Conservation (phyloP, 208 protist genomes). For the Trichomonas gallinae region DNA sequence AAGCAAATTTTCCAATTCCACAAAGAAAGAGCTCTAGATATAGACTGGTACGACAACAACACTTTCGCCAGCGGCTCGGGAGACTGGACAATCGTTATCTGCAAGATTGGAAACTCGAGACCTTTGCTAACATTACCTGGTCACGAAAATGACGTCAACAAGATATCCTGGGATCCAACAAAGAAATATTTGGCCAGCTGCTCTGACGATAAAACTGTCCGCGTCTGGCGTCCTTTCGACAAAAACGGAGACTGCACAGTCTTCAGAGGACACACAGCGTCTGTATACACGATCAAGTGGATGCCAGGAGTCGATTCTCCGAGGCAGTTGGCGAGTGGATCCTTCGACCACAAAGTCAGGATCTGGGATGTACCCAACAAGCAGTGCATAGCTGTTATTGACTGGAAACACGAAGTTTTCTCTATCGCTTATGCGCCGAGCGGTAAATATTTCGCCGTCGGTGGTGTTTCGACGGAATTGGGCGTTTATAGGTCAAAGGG, state of each 20-base stretch:
- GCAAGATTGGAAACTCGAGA: constrained; percentile 41
- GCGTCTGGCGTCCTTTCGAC: constrained; percentile 33
- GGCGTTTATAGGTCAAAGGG: not conserved
- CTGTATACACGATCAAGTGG: not conserved
- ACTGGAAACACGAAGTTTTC: not conserved
- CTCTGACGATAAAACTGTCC: constrained; percentile 62
- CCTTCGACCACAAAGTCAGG: not conserved
- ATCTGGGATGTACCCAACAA: not conserved
- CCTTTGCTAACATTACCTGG: constrained; percentile 32
- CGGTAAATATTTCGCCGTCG: not conserved
- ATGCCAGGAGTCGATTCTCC: not conserved
- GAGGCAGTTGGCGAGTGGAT: not conserved
- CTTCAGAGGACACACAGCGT: not conserved
- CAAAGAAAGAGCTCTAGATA: constrained; percentile 54
- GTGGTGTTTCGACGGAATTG: not conserved
- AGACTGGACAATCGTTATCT: constrained; percentile 58
- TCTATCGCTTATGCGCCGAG: not conserved
- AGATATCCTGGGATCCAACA: constrained; percentile 60
- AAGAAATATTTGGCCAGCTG: constrained; percentile 60
- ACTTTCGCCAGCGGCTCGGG: constrained; percentile 61
- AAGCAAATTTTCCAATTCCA: constrained; percentile 54
- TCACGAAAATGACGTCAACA: constrained; percentile 60
- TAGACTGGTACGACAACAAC: constrained; percentile 60
- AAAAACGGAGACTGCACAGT: not conserved
- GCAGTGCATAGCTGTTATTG: not conserved